Base-by-base conservation (phyloP, 2,329 filamentous ascomycete species). In the Orbilia blumenaviensis region DNA sequence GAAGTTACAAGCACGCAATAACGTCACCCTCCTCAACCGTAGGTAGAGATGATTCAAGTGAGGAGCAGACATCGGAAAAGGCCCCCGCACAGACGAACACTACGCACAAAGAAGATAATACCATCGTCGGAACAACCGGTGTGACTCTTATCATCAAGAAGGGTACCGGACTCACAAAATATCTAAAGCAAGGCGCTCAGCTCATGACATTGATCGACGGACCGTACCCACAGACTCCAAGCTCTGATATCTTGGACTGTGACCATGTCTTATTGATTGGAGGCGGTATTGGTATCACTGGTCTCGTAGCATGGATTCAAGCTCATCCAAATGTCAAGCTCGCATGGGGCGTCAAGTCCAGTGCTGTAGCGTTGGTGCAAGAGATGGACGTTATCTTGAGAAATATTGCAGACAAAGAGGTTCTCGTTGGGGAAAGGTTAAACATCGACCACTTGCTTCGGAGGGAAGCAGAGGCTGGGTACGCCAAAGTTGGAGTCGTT, bases 251-350 rank as follows among this genome's bases (percentile, higher is more conserved):
- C 4, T 79, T 82, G 0, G 73, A 48, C 0, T 82, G 81, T 58
- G 83, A 84, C 68, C 78, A 81, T 0, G 63, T 86, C 1, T 72
- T 87, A 7, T 82, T 84, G 52, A 82, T 87, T 41, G 84, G 81
- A 1, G 86, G 86, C 16, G 86, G 85, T 7, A 84, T 86, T 27
- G 85, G 85, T 46, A 85, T 87, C 78, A 86, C 85, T 0, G 84
- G 81, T 1, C 50, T 85, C 12, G 73, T 86, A 0, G 82, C 83
- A 2, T 82, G 81, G 56, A 41, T 83, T 2, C 60, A 66, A 14
- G 60, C 60, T 41, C 83, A 84, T 64, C 50, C 67, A 16, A 84
- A 83, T 67, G 72, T 82, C 4, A 84, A 83, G 75, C 79, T 85
- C 0, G 80, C 36, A 50, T 85, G 83, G 82, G 82, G 82, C 60